Evolutionary conservation across 1,284 basidiomycete genomes (phyloP).

Genomic region (Porogramme epimiltina): DNA sequence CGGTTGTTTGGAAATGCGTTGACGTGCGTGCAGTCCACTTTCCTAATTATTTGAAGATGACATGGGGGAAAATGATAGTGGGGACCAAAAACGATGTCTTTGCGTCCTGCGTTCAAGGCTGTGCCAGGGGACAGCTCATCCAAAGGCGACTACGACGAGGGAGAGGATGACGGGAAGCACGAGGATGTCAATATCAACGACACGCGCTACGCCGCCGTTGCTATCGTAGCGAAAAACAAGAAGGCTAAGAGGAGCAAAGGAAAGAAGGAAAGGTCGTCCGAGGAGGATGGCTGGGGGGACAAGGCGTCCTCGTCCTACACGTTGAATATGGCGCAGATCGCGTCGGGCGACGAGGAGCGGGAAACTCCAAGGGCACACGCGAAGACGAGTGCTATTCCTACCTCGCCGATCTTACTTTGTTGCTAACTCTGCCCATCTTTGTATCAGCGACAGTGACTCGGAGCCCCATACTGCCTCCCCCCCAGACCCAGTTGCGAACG

Average conservation of each 20-base stretch:
- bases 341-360: slow-evolving; percentile 85
- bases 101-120: slow-evolving; percentile 57
- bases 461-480: too few relatives aligned
- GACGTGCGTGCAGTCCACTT: slow-evolving; percentile 53
- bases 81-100: slow-evolving; percentile 82
- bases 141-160: slow-evolving; percentile 48
- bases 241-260: slow-evolving; percentile 37
- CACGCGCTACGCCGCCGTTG: slow-evolving; percentile 19
- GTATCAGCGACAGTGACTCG: too few relatives aligned
- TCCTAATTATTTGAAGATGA: slow-evolving; percentile 64
- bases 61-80: slow-evolving; percentile 41
- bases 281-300: slow-evolving; percentile 77
- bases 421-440: too few relatives aligned
- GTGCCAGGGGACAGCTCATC: slow-evolving; percentile 43
- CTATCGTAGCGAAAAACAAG: slow-evolving; percentile 34
- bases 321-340: slow-evolving; percentile 77
- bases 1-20: neutral
- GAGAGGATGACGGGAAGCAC: slow-evolving; percentile 42
- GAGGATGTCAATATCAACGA: slow-evolving; percentile 44
- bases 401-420: too few relatives aligned
- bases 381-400: too few relatives aligned
- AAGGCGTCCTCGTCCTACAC: slow-evolving; percentile 82
- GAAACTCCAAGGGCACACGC: slow-evolving; percentile 84
- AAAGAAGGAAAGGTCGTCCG: slow-evolving; percentile 34
- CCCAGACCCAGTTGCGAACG: too few relatives aligned